Evolutionary conservation across 169 alveolate species (phyloP).

Genomic region (Cryptosporidium bovis): DNA sequence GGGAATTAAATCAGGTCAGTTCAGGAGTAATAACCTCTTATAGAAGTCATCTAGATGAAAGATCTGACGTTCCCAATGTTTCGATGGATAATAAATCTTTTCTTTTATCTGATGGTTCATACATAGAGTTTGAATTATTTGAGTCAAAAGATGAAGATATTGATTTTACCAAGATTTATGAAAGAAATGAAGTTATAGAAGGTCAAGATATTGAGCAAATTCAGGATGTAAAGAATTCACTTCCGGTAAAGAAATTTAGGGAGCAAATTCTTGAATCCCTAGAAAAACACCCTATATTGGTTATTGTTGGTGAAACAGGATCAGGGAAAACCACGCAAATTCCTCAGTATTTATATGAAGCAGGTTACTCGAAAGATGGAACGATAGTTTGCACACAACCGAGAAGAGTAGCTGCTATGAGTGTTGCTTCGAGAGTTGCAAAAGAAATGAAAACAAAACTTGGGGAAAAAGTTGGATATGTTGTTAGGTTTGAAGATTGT

Average conservation of each 20-base stretch:
- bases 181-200: neutral
- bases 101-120: constrained; percentile 57
- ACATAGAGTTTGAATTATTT: constrained; percentile 47
- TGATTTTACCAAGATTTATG: neutral
- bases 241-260: constrained; percentile 94
- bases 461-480: constrained; percentile 97
- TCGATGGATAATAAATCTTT: neutral
- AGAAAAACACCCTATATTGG: constrained; percentile 90
- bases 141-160: constrained; percentile 26
- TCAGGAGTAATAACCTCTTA: constrained; percentile 16
- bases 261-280: constrained; percentile 92
- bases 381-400: constrained; percentile 99
- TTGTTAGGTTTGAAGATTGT: constrained; percentile 97
- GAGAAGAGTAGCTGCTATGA: constrained; percentile 99
- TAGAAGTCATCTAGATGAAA: neutral
- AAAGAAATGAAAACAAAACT: constrained; percentile 96
- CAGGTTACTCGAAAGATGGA: constrained; percentile 95
- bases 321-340: constrained; percentile 99
- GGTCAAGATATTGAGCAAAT: constrained; percentile 72
- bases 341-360: constrained; percentile 96
- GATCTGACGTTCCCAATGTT: neutral
- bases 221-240: constrained; percentile 78
- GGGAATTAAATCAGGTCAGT: constrained; percentile 50
- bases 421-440: constrained; percentile 99
- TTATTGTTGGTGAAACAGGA: constrained; percentile 99